phyloP scores from a whole-genome alignment of 2,329 filamentous ascomycete species.

The Fusarium sacchari region DNA sequence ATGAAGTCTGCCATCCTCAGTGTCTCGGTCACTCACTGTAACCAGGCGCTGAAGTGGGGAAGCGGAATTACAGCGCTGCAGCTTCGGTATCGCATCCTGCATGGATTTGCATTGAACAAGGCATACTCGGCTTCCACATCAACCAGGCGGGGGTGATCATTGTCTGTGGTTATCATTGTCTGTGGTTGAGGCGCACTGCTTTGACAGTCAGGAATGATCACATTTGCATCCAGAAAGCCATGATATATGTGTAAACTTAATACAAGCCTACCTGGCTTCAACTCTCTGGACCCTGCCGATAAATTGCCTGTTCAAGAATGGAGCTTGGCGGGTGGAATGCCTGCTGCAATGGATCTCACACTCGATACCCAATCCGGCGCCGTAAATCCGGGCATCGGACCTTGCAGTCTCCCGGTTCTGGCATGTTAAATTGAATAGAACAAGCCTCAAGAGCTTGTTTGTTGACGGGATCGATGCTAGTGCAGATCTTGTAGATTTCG shows the following conservation, averaged over 20 bases:
- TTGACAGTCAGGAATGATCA: background rate
- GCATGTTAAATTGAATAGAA: background rate
- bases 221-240: conserved; percentile 1
- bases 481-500: background rate
- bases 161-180: background rate
- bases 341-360: conserved; percentile 5
- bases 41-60: conserved; percentile 1
- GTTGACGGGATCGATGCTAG: background rate
- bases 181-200: background rate
- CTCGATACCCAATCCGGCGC: conserved; percentile 9
- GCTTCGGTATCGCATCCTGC: background rate
- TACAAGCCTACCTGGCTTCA: background rate
- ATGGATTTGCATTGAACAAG: background rate
- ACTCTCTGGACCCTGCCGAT: background rate
- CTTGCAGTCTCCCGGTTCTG: background rate
- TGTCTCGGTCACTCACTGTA: background rate
- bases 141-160: no score
- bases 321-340: background rate
- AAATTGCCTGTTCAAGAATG: background rate
- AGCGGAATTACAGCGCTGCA: conserved; percentile 11
- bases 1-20: background rate
- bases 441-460: background rate
- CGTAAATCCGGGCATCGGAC: background rate
- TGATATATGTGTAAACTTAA: background rate
- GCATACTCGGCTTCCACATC: background rate